Evolutionary conservation across 2,329 filamentous ascomycete genomes (phyloP).

Genomic region (Cladosporium halotolerans): DNA sequence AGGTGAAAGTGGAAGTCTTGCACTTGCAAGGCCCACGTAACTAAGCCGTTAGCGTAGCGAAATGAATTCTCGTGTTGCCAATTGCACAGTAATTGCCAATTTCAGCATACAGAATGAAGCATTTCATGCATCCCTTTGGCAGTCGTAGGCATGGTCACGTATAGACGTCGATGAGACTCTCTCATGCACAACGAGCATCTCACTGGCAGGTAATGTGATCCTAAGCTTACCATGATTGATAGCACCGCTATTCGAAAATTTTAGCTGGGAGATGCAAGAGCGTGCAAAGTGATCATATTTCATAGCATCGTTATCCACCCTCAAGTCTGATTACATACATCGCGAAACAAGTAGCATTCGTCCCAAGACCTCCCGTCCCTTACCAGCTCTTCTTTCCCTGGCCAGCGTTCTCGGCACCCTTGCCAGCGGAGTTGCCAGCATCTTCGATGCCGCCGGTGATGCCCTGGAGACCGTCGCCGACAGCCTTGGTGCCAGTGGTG

Average conservation of each 20-base stretch:
- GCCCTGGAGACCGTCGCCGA: slow-evolving; percentile 37
- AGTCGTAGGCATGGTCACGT: too few species aligned
- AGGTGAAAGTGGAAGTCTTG: neutral
- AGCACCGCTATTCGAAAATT: too few species aligned
- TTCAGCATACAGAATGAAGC: too few species aligned
- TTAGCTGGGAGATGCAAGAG: too few species aligned
- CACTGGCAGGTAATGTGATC: too few species aligned
- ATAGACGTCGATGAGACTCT: too few species aligned
- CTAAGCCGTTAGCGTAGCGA: neutral
- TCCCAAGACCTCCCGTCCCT: neutral
- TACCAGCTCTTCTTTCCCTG: slow-evolving; percentile 35
- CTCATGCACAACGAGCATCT: too few species aligned
- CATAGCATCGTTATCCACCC: too few species aligned
- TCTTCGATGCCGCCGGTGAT: slow-evolving; percentile 38
- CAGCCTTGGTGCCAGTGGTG: slow-evolving; percentile 37
- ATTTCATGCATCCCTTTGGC: too few species aligned
- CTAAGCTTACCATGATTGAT: too few species aligned
- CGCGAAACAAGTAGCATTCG: neutral
- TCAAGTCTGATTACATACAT: neutral
- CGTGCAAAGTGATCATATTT: too few species aligned
- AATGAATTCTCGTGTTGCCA: neutral
- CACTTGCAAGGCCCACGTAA: neutral
- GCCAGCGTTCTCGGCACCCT: slow-evolving; percentile 42
- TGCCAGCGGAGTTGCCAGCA: slow-evolving; percentile 33
- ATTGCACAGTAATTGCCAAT: neutral